Base-by-base conservation (phyloP, 768 basidiomycete species). In the Xerocomellus amylosporus region DNA sequence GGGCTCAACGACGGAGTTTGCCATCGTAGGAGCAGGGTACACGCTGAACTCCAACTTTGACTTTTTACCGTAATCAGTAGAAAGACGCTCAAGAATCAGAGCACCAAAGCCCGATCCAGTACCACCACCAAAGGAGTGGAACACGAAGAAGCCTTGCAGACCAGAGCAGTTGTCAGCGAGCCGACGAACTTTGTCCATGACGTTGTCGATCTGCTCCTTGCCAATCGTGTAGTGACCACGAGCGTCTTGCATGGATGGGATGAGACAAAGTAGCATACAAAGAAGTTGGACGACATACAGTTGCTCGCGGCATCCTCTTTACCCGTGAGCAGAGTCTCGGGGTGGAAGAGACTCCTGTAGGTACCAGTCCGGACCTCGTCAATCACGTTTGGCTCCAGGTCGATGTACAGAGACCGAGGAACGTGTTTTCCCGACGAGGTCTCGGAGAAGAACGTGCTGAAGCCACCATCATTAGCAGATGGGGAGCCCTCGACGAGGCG, bases 261-360 rank as follows among this genome's bases (percentile, higher is more conserved):
- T 59, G 17, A 61, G 49, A 55, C 14, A 39, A 19, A 31, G 34
- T 9, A 12, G 42, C 3, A 30, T 22, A 30, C 5, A 48, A 24
- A 33, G 5, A 17, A 20, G 38, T 13, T 28, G 22, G 38, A 36
- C 15, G 9, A 71, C 79, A 64, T 74, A 95, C 95, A 99, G 77
- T 99, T 99, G 82, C 94, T 98, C 58, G 97, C 97, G 54, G 97
- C 97, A 71, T 99, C 97, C 78, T 99, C 97, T 78, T 98, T 99
- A 63, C 97, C 97, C 53, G 90, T 93, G 65, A 99, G 84, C 73
- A 99, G 85, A 55, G 97, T 95, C 83, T 98, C 97, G 12, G 97
- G 97, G 77, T 99, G 97, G 85, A 99, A 99, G 53, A 99, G 88
- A 73, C 87, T 88, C 75, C 92, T 84, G 85, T 98, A 99, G 40